phyloP scores from a whole-genome alignment of 257 asterid species.

The Solanum commersonii region DNA sequence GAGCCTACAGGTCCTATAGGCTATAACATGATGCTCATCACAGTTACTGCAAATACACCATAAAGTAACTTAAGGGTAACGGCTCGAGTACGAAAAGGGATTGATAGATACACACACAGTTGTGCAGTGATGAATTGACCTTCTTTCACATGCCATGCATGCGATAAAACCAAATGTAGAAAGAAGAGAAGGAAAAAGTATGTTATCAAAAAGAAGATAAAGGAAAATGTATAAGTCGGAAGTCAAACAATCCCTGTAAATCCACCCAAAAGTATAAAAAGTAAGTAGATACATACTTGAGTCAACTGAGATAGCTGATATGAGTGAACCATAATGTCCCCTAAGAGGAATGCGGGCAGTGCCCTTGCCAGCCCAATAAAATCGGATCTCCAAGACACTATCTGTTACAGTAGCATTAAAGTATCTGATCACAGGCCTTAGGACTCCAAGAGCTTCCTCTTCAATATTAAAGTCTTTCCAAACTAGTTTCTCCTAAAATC shows the following conservation, averaged over 20 bases:
- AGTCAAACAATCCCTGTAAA: background rate
- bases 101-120: background rate
- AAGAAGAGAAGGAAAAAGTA: background rate
- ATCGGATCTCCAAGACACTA: conserved; percentile 50
- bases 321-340: conserved; percentile 85
- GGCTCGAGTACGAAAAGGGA: background rate
- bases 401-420: conserved; percentile 47
- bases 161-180: background rate
- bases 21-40: background rate
- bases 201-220: background rate
- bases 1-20: background rate
- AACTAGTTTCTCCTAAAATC: conserved; percentile 47
- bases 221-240: background rate
- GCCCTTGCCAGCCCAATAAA: conserved; percentile 93
- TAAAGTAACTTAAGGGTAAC: background rate
- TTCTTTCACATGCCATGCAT: background rate
- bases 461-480: conserved; percentile 68
- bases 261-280: background rate
- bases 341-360: conserved; percentile 48
- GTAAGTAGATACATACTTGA: conserved; percentile 26
- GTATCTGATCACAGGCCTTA: conserved; percentile 24
- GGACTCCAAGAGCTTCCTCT: conserved; percentile 68
- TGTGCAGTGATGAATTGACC: background rate
- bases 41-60: background rate
- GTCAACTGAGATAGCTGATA: conserved; percentile 79